phyloP scores from a whole-genome alignment of 768 basidiomycete genomes.

The Boletus fagicola region DNA sequence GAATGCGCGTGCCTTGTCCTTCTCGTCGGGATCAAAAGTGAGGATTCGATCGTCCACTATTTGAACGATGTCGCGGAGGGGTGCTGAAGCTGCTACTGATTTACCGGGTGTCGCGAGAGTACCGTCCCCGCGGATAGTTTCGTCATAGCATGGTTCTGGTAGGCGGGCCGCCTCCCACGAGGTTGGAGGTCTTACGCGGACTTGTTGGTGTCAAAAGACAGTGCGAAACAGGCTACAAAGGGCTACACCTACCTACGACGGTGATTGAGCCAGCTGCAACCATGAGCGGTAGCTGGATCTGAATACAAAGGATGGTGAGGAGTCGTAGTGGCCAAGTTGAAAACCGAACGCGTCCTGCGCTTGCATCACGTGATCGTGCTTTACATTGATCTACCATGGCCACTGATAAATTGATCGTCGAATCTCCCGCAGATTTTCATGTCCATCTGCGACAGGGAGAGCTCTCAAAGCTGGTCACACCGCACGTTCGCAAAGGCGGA shows the following conservation, averaged over 20 bases:
- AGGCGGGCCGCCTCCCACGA: slow-evolving; percentile 82
- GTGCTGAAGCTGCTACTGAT: slow-evolving; percentile 49
- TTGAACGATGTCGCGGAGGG: slow-evolving; percentile 76
- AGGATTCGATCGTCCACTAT: slow-evolving; percentile 93
- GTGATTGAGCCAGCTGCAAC: slow-evolving; percentile 85
- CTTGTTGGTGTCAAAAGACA: slow-evolving; percentile 40
- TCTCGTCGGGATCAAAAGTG: slow-evolving; percentile 94
- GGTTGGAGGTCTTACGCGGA: slow-evolving; percentile 88
- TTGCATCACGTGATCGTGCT: slow-evolving; percentile 32
- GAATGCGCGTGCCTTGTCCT: slow-evolving; percentile 75
- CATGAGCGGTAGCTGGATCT: slow-evolving; percentile 42
- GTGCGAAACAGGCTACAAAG: neutral
- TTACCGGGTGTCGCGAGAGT: slow-evolving; percentile 68
- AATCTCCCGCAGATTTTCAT: slow-evolving; percentile 88
- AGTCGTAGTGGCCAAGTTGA: slow-evolving; percentile 20
- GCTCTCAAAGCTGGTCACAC: slow-evolving; percentile 78
- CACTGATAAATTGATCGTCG: slow-evolving; percentile 18
- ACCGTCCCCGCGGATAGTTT: slow-evolving; percentile 79
- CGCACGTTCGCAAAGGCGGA: slow-evolving; percentile 88
- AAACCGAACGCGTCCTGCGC: slow-evolving; percentile 30
- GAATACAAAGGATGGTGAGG: neutral
- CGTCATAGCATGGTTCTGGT: slow-evolving; percentile 70
- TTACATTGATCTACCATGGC: slow-evolving; percentile 25
- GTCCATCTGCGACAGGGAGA: slow-evolving; percentile 92
- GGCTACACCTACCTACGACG: slow-evolving; percentile 61